phyloP scores from a whole-genome alignment of 768 basidiomycete genomes.

The Holtermanniella nyarrowii region DNA sequence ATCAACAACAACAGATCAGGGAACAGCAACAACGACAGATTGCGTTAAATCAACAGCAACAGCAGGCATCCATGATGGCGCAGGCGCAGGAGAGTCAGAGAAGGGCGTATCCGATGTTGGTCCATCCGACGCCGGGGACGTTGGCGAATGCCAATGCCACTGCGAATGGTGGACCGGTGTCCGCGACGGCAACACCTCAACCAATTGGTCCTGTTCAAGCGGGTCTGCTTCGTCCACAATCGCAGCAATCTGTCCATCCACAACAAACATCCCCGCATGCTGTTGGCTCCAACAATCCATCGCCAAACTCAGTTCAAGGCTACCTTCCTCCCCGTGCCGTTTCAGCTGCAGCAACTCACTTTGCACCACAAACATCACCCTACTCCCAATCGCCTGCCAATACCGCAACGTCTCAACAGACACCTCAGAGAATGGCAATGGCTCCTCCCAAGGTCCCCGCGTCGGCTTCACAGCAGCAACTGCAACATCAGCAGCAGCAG shows the following conservation, averaged over 20 bases:
- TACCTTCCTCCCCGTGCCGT: neutral
- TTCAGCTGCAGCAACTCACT: neutral
- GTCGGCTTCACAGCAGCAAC: neutral
- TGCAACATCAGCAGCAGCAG: neutral
- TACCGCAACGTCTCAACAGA: neutral
- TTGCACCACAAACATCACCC: neutral
- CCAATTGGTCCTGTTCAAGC: no score
- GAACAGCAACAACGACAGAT: neutral
- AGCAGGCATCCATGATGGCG: neutral
- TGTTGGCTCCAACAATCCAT: neutral
- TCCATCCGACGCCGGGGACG: neutral
- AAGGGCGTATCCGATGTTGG: neutral
- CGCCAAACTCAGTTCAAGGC: neutral
- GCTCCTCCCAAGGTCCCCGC: neutral
- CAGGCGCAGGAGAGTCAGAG: neutral
- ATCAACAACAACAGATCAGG: neutral
- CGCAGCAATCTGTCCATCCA: neutral
- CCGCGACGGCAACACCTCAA: neutral
- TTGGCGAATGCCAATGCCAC: neutral
- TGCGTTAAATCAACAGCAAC: neutral
- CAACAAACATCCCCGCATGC: neutral
- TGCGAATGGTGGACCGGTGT: neutral
- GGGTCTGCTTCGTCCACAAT: neutral
- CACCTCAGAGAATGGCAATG: neutral
- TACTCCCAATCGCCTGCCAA: neutral